Percentiles rank a stretch among this genome's conserved stretches.
Evolutionary conservation across 1,284 basidiomycete species (phyloP).

Genomic region (Salmacisia buchloeana): DNA sequence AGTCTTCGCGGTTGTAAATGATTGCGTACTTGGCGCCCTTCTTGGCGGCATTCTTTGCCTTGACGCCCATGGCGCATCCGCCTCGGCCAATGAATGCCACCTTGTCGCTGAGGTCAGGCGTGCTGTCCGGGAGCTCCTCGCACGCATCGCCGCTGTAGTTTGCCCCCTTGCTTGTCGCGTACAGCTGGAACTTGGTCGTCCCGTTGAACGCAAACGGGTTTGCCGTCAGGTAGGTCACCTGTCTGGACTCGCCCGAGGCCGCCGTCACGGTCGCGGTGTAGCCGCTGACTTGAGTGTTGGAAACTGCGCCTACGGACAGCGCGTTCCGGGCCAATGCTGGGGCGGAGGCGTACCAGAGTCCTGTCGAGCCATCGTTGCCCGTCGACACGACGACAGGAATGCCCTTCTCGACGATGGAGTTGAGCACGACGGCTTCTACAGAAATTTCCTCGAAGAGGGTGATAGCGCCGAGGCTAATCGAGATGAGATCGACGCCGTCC

Average conservation of each 20-base stretch:
- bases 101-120: conserved; percentile 28
- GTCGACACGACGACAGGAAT: conserved; percentile 40
- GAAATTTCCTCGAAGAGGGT: conserved; percentile 19
- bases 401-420: conserved; percentile 20
- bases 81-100: conserved; percentile 30
- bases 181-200: conserved; percentile 25
- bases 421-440: too few relatives aligned
- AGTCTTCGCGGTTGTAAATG: conserved; percentile 22
- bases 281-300: conserved; percentile 37
- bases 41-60: conserved; percentile 33
- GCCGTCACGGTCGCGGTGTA: conserved; percentile 20
- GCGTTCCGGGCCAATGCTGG: conserved; percentile 50
- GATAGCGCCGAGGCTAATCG: conserved; percentile 50
- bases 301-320: conserved; percentile 37
- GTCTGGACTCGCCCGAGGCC: conserved; percentile 12
- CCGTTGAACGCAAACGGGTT: conserved; percentile 22
- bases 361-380: conserved; percentile 51
- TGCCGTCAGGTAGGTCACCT: conserved; percentile 25
- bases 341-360: conserved; percentile 51
- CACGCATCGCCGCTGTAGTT: conserved; percentile 26
- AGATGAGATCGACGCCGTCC: conserved; percentile 58
- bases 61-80: conserved; percentile 32
- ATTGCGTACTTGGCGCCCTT: conserved; percentile 49
- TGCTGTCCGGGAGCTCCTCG: conserved; percentile 27
- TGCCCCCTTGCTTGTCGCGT: conserved; percentile 22